Base-by-base conservation (phyloP, 1,284 basidiomycete species). In the Fomitopsis palustris region DNA sequence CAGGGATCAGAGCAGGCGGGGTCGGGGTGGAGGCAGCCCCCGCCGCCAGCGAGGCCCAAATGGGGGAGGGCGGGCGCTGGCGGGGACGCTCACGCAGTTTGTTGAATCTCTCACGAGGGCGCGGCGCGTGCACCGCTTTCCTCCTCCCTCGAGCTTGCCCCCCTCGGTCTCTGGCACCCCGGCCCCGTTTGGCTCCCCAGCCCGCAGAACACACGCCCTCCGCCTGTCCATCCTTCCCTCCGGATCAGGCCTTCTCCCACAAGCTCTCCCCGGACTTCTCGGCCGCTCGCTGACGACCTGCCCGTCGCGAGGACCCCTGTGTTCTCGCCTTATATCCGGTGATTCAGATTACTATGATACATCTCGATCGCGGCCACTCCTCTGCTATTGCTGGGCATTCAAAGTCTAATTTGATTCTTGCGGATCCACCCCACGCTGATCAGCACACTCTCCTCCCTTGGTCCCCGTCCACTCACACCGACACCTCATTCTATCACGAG, bases 291-390 rank as follows among this genome's bases (percentile, higher is more conserved):
- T 64, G 49, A 61, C 67, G 65, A 65, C 64, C 66, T 64, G 65
- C 63, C 62, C 66, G 53, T 66, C 64, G 61, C 65, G 54, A 62
- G 59, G 62, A 55, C 56, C 38, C 55, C 35, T 45, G 25, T 31
- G 61, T 65, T 59, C 63, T 54, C 60, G 57, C 69, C 75, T 68
- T 67, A 66, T 65, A 65, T 70, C 67, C 62, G 70, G 70, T 65
- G 53, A 59, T 59, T 57, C 56, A 60, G 64, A 57, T 61, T 62
- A 54, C 65, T 69, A 84, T 84, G 82, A 81, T 84, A 74, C 81
- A 83, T 78, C 78, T 84, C 76, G 83, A 85, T 83, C 82, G 77
- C 67, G 82, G 76, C 72, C 76, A 77, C 70, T 67, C 64, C 59
- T 65, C 75, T 64, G 64, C 73, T 61, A 74, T 77, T 62, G 72